These are phyloP conservation scores for Thelonectria olida DNA, from an alignment of 2,329 filamentous ascomycete genomes.

Conservation along the genomic window DNA sequence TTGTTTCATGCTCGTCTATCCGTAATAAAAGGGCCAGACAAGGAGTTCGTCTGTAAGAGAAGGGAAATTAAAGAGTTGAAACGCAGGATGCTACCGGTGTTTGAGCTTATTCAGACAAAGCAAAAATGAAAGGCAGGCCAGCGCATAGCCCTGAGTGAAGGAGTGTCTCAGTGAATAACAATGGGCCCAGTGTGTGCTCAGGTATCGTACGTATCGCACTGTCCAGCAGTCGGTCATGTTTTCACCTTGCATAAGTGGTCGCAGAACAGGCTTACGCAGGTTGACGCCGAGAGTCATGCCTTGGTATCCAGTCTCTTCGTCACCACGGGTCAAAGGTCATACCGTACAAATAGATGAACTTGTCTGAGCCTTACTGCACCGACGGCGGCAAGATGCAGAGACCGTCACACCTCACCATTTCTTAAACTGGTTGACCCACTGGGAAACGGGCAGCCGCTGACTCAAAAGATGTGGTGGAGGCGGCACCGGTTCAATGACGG, in stretches of 20 bases:
- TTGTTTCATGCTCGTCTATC: slow-evolving; percentile 7
- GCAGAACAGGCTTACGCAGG: not conserved
- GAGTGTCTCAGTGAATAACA: not conserved
- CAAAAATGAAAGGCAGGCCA: not conserved
- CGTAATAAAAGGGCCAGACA: not conserved
- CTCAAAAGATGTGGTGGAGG: not conserved
- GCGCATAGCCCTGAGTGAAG: too few species aligned
- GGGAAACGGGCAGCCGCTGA: not conserved
- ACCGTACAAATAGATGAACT: too few species aligned
- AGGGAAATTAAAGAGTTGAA: not conserved
- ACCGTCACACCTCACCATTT: too few species aligned
- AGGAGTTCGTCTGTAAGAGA: not conserved
- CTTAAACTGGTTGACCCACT: too few species aligned
- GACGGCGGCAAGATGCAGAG: too few species aligned
- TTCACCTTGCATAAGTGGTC: not conserved
- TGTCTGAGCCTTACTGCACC: not conserved
- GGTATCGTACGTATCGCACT: too few species aligned
- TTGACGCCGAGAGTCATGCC: not conserved
- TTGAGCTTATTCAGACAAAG: not conserved
- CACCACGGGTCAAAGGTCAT: not conserved
- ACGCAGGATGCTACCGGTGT: not conserved
- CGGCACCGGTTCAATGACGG: not conserved
- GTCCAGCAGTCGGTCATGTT: not conserved
- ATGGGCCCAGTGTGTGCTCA: too few species aligned
- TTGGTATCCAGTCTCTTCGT: not conserved